Evolutionary conservation across 2,329 filamentous ascomycete species (phyloP), one percentile per base, ranked within the genome.

Genomic region (Trichoderma guizhouense): DNA sequence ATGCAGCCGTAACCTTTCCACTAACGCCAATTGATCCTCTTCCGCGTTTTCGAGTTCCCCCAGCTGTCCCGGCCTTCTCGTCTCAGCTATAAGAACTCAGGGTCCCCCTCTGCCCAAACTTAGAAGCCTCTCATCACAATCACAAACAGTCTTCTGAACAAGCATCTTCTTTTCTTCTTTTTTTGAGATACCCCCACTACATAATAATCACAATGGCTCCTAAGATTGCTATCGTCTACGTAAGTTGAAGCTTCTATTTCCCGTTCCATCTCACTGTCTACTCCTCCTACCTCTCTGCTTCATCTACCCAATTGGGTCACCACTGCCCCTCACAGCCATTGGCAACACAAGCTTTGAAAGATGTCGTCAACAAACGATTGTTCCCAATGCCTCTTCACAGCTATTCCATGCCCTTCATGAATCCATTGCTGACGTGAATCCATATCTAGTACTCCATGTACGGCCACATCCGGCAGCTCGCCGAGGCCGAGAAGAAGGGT

Each of bases 151-250:
- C 30, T 24, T 39, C 51, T 36, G 47, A 66, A 57, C 63, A 69
- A 64, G 60, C 55, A 66, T 14, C 14, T 28, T 55, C 55, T 57
- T 71, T 24, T 43, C 39, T 72, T 71, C 61, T 55, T 72, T 53
- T 53, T 57, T 64, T 34, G 15, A 71, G 61, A 71, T 71, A 65
- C 69, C 69, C 69, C 61, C 34, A 51, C 18, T 11, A 69, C 15
- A 64, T 61, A 72, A 72, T 71, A 74, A 67, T 74, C 86, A 87
- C 78, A 79, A 97, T 97, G 94, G 93, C 93, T 85, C 93, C 93
- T 83, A 97, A 93, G 87, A 89, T 97, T 81, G 94, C 94, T 78
- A 96, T 97, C 84, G 90, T 97, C 82, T 97, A 90, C 83, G 93
- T 95, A 87, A 77, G 92, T 89, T 61, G 67, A 62, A 73, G 55